Conservation (phyloP, 2,329 filamentous ascomycete genomes). For the Exophiala oligosperma region DNA sequence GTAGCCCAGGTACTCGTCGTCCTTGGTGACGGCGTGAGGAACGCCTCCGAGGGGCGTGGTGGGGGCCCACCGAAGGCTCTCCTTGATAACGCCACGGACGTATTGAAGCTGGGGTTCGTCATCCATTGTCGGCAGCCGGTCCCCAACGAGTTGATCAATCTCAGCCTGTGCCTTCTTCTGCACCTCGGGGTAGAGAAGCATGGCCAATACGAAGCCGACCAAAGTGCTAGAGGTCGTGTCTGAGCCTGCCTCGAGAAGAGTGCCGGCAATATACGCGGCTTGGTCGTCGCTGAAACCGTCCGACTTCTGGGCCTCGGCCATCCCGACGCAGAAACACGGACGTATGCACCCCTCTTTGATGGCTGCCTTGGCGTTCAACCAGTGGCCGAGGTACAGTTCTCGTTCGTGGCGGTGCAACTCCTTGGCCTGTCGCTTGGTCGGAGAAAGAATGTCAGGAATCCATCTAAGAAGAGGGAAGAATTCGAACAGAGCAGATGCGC, state of each 20-base stretch:
- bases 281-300: conserved; percentile 28
- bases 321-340: conserved; percentile 15
- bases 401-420: conserved; percentile 46
- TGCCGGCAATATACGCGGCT: conserved; percentile 35
- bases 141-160: conserved; percentile 49
- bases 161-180: conserved; percentile 48
- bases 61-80: conserved; percentile 58
- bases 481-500: conserved; percentile 47
- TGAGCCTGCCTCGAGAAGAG: conserved; percentile 23
- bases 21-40: conserved; percentile 23
- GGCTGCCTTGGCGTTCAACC: conserved; percentile 40
- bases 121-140: conserved; percentile 49
- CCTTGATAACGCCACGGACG: conserved; percentile 55
- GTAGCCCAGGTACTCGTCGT: conserved; percentile 26
- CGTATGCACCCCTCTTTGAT: conserved; percentile 26
- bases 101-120: conserved; percentile 55
- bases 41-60: conserved; percentile 22
- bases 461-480: conserved; percentile 46
- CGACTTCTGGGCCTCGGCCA: conserved; percentile 31
- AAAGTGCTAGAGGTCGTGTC: conserved; percentile 13
- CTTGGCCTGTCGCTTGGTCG: conserved; percentile 39
- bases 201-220: conserved; percentile 46
- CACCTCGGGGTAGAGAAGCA: conserved; percentile 51
- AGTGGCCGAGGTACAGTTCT: conserved; percentile 43
- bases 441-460: conserved; percentile 45